Evolutionary conservation across 305 asterid species (phyloP), one percentile per base, ranked within the genome.

Genomic region (Withania somnifera): DNA sequence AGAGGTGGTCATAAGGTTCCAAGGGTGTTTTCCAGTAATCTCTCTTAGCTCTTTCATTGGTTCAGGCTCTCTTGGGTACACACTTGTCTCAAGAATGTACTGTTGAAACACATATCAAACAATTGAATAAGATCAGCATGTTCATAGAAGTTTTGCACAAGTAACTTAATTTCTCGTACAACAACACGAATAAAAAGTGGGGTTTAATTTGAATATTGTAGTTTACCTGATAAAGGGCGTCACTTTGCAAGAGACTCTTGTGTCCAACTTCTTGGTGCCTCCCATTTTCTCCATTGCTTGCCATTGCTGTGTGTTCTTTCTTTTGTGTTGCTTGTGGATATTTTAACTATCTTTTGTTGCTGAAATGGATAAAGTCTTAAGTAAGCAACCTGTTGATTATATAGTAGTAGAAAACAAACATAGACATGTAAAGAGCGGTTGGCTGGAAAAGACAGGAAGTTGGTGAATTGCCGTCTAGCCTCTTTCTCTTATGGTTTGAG

Each of bases 1-100:
- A 2, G 86, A 51, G 34, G 86, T 84, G 24, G 83, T 81, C 84
- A 84, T 84, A 15, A 86, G 34, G 42, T 83, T 84, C 87, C 97
- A 92, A 82, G 98, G 98, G 82, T 94, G 98, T 51, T 90, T 94
- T 52, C 97, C 96, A 19, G 97, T 94, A 3, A 92, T 40, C 86
- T 92, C 98, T 38, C 98, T 84, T 32, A 94, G 96, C 84, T 94
- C 97, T 61, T 92, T 94, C 98, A 94, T 92, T 71, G 93, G 14
- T 85, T 89, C 95, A 6, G 95, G 97, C 79, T 94, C 98, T 80
- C 88, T 90, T 2, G 98, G 98, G 38, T 92, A 92, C 52, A 94
- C 98, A 26, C 98, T 94, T 6, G 97, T 94, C 79, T 94, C 97
- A 50, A 94, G 90, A 84, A 94, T 91, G 24, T 94, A 92, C 97